These are phyloP conservation scores for Globisporangium okanoganense DNA, from an alignment of 352 stramenopile genomes.

Conservation along the genomic window DNA sequence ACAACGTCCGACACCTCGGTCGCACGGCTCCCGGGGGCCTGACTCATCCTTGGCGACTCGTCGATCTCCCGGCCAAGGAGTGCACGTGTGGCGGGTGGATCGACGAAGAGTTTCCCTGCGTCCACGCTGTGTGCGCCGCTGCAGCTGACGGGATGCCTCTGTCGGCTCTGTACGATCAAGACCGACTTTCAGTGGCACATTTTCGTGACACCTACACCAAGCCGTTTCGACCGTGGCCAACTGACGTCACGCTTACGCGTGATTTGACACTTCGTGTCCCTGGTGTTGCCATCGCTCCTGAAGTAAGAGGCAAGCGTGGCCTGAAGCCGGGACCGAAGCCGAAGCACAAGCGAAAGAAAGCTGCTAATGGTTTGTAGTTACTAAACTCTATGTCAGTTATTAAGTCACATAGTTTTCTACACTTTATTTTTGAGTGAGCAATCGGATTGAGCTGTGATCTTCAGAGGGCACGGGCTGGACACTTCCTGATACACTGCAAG, in stretches of 20 bases:
- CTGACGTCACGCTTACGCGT: not conserved
- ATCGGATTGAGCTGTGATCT: no score
- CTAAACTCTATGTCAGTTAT: no score
- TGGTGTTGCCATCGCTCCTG: not conserved
- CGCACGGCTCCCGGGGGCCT: not conserved
- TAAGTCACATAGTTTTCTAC: no score
- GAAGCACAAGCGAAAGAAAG: conserved; percentile 6
- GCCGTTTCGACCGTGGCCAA: not conserved
- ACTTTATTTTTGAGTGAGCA: no score
- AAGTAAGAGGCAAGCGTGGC: not conserved
- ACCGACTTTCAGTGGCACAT: not conserved
- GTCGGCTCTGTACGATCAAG: not conserved
- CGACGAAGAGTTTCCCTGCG: not conserved
- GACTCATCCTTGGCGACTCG: not conserved
- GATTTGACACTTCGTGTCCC: not conserved
- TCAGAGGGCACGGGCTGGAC: no score
- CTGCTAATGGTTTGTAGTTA: not conserved
- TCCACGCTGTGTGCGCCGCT: not conserved
- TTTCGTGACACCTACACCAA: not conserved
- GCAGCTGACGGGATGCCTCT: not conserved
- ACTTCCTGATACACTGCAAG: no score
- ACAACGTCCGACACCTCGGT: not conserved
- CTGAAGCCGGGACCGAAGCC: not conserved
- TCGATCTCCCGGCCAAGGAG: not conserved
- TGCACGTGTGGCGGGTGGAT: not conserved